These are phyloP conservation scores for Crithidia acanthocephali DNA, from an alignment of 208 protist species.

Conservation along the genomic window DNA sequence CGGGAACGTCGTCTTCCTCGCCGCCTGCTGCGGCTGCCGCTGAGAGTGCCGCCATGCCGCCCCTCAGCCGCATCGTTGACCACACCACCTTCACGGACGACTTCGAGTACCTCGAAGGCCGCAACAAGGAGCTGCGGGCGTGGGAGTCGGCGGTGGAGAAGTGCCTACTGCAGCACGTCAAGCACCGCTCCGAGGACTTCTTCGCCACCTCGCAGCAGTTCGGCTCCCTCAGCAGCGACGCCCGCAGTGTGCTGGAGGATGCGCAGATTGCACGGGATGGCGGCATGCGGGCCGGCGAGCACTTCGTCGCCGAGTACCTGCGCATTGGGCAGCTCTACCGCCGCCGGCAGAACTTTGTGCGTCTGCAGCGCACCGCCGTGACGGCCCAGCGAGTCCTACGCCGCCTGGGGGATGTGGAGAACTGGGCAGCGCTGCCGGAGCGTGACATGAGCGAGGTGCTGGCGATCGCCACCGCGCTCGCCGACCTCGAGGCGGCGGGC, in stretches of 20 bases:
- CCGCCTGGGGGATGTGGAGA: slow-evolving; percentile 63
- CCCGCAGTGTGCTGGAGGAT: slow-evolving; percentile 49
- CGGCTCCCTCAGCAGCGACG: slow-evolving; percentile 58
- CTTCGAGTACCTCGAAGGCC: slow-evolving; percentile 71
- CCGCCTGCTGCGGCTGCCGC: not conserved
- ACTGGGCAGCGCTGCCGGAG: slow-evolving; percentile 87
- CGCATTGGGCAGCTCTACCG: slow-evolving; percentile 72
- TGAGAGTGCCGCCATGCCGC: slow-evolving; percentile 5
- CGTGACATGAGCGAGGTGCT: slow-evolving; percentile 79
- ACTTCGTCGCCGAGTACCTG: slow-evolving; percentile 66
- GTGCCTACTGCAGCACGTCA: slow-evolving; percentile 85
- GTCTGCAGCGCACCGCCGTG: slow-evolving; percentile 37
- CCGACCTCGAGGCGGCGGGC: slow-evolving; percentile 43
- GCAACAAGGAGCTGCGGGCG: slow-evolving; percentile 66
- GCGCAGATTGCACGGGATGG: slow-evolving; percentile 43
- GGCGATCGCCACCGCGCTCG: slow-evolving; percentile 37
- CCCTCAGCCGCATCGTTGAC: slow-evolving; percentile 24
- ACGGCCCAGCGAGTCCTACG: slow-evolving; percentile 39
- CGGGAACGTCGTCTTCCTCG: not conserved
- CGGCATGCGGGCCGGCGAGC: slow-evolving; percentile 42
- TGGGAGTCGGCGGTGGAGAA: slow-evolving; percentile 79
- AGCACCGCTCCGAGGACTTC: slow-evolving; percentile 85
- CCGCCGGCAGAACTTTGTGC: slow-evolving; percentile 57
- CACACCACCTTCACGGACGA: slow-evolving; percentile 64
- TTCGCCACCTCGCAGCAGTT: slow-evolving; percentile 76